phyloP scores from a whole-genome alignment of 148 eudicot genomes.

The Hydrangea macrophylla region DNA sequence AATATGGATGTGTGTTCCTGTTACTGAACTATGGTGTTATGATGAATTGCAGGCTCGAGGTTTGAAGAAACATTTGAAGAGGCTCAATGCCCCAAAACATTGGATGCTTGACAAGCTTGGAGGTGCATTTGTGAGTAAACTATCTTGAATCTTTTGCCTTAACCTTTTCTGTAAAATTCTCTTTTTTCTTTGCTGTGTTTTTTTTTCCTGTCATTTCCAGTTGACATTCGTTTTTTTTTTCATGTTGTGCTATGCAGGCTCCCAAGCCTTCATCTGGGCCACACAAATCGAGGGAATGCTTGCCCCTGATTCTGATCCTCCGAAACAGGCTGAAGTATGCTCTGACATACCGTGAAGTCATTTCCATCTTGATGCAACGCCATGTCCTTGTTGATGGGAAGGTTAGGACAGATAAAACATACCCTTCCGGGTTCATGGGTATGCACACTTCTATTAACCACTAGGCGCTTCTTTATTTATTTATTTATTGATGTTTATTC shows the following conservation, averaged over 20 bases:
- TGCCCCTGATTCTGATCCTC: conserved; percentile 46
- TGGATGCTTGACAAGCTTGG: conserved; percentile 59
- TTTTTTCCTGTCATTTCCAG: too few relatives aligned
- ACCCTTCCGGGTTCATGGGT: conserved; percentile 57
- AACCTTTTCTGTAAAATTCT: too few relatives aligned
- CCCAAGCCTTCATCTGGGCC: conserved; percentile 62
- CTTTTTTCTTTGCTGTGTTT: too few relatives aligned
- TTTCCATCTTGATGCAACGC: conserved; percentile 48
- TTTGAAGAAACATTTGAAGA: conserved; percentile 50
- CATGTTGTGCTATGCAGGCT: conserved; percentile 25
- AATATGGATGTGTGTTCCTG: neutral
- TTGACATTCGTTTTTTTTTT: neutral
- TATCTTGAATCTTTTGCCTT: neutral
- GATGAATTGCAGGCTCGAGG: conserved; percentile 31
- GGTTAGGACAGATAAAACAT: conserved; percentile 57
- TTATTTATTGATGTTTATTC: too few relatives aligned
- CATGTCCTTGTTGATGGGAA: conserved; percentile 50
- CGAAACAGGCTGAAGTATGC: conserved; percentile 57
- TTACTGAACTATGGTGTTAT: neutral
- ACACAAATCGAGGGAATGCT: conserved; percentile 49
- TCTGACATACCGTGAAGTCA: conserved; percentile 45
- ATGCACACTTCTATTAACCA: conserved; percentile 1
- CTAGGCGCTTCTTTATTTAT: neutral
- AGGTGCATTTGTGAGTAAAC: conserved; percentile 48
- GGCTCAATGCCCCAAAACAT: conserved; percentile 52